Percentiles rank a stretch among this genome's conserved stretches.
Evolutionary conservation across 78 protist species (phyloP).

Genomic region (Ministeria vibrans): DNA sequence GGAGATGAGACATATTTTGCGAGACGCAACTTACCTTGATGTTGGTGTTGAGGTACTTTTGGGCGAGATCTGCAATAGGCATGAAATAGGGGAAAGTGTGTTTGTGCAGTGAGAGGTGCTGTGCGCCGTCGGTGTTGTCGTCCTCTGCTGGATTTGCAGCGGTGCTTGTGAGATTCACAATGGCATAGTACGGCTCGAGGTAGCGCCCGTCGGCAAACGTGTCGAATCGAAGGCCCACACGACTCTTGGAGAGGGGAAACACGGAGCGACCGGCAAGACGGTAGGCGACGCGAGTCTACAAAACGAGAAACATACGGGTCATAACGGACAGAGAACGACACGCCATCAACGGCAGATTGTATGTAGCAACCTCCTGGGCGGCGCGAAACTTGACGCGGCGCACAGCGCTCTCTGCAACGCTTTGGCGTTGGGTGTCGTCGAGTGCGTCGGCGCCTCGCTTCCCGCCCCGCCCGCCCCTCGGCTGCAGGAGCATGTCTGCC

Average conservation of each 20-base stretch:
- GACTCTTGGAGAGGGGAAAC: not conserved
- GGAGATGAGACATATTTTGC: too few relatives aligned
- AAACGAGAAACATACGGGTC: not conserved
- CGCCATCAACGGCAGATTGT: not conserved
- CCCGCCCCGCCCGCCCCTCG: too few relatives aligned
- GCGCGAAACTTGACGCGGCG: not conserved
- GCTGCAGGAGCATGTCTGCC: too few relatives aligned
- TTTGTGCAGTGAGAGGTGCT: too few relatives aligned
- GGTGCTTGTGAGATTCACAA: too few relatives aligned
- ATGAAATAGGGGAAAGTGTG: too few relatives aligned
- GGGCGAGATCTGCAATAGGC: too few relatives aligned
- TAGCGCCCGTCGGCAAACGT: not conserved
- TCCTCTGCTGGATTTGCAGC: not conserved
- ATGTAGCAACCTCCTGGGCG: not conserved
- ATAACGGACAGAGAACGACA: not conserved
- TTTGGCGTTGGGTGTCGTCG: too few relatives aligned
- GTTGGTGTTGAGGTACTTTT: too few relatives aligned
- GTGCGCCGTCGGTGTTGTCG: not conserved
- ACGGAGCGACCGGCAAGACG: not conserved
- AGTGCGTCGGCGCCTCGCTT: too few relatives aligned
- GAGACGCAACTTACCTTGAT: too few relatives aligned
- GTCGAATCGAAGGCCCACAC: not conserved
- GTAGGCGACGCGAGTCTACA: not conserved
- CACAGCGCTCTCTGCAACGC: not conserved
- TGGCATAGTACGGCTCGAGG: not conserved